Evolutionary conservation across 495 filamentous ascomycete species (phyloP).

Genomic region (Bacidia gigantensis): DNA sequence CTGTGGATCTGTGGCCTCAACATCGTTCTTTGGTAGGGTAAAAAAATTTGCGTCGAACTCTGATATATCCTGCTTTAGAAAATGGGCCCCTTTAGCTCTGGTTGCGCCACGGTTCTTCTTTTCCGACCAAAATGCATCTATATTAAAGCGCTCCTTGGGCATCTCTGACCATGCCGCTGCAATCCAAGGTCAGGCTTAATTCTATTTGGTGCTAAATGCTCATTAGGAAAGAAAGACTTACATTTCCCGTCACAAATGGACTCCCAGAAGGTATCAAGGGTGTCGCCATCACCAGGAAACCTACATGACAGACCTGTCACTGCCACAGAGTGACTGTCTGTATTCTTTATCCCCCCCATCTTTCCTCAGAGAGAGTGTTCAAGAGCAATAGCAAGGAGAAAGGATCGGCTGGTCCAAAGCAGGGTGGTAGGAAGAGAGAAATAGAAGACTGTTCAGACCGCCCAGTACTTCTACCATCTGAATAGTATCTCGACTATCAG

Average conservation of each 20-base stretch:
- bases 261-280: constrained; percentile 25
- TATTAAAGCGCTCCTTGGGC: constrained; percentile 36
- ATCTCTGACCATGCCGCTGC: constrained; percentile 33
- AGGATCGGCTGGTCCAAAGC: too few species aligned
- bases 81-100: constrained; percentile 4
- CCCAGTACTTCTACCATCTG: too few species aligned
- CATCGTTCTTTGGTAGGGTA: constrained; percentile 25
- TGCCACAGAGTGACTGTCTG: constrained; percentile 34
- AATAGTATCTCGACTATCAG: too few species aligned
- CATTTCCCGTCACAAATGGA: background rate
- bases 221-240: too few species aligned
- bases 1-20: constrained; percentile 59
- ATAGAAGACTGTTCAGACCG: too few species aligned
- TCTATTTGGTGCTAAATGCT: too few species aligned
- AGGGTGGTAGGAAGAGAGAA: too few species aligned
- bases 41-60: constrained; percentile 14
- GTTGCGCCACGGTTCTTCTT: constrained; percentile 16
- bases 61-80: constrained; percentile 33
- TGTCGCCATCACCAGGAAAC: constrained; percentile 35
- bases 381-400: too few species aligned
- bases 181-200: constrained; percentile 32
- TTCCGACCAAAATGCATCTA: constrained; percentile 35
- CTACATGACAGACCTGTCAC: constrained; percentile 45
- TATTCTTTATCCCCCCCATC: too few species aligned
- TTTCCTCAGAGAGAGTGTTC: too few species aligned